These are phyloP conservation scores for Alternaria panax DNA, from an alignment of 2,329 filamentous ascomycete genomes.

Conservation along the genomic window DNA sequence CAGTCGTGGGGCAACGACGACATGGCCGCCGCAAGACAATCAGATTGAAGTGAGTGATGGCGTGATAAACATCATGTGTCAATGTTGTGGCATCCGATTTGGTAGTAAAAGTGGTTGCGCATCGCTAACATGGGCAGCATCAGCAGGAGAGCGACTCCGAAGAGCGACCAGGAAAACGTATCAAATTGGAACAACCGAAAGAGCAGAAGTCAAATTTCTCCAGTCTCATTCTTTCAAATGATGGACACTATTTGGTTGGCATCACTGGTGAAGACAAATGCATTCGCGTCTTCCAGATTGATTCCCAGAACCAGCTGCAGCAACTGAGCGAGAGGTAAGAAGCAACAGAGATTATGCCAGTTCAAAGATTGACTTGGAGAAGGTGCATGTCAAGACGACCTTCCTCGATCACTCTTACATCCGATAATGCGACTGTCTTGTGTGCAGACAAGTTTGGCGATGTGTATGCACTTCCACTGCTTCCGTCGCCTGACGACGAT, in stretches of 20 bases:
- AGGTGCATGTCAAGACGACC: conserved; percentile 91
- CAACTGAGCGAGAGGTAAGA: conserved; percentile 75
- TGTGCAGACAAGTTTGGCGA: conserved; percentile 96
- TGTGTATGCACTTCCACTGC: conserved; percentile 84
- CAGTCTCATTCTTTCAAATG: conserved; percentile 68
- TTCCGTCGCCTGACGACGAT: conserved; percentile 53
- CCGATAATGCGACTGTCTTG: conserved; percentile 75
- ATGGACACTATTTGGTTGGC: conserved; percentile 74
- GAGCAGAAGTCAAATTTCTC: conserved; percentile 68
- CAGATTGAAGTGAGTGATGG: conserved; percentile 33
- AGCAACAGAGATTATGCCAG: not conserved
- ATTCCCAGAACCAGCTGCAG: conserved; percentile 65
- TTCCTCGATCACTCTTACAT: conserved; percentile 74
- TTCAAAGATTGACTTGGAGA: conserved; percentile 16
- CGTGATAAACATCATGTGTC: not conserved
- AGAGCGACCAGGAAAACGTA: conserved; percentile 52
- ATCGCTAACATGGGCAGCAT: conserved; percentile 28
- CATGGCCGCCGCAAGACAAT: conserved; percentile 38
- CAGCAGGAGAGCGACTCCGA: conserved; percentile 33
- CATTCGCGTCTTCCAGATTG: conserved; percentile 80
- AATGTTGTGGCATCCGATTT: not conserved
- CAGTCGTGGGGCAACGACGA: conserved; percentile 38
- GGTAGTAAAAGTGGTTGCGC: not conserved
- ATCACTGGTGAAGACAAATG: conserved; percentile 92
- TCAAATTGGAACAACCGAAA: conserved; percentile 47